Base-by-base conservation (phyloP, 495 filamentous ascomycete species). In the Penicillium arizonense region DNA sequence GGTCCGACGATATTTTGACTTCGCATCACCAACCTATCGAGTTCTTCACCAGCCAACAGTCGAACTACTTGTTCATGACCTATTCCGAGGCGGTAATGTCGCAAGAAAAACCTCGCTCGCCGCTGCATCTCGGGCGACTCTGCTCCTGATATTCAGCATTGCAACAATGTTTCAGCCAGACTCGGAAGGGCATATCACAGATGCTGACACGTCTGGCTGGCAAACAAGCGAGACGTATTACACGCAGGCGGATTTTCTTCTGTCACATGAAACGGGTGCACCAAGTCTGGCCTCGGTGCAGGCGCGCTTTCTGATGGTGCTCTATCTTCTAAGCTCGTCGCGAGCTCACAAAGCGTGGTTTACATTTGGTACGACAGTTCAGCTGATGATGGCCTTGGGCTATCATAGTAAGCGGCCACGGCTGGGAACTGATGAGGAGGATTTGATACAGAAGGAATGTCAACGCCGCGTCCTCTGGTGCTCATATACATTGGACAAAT, bases 1-100 rank as follows among this genome's bases (percentile, higher is more conserved):
- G 34, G 44, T 62, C 5, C 59, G 47, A 44, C 62, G 64, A 16
- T 70, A 70, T 43, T 70, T 70, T 35, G 67, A 70, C 8, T 70
- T 70, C 33, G 64, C 64, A 30, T 59, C 64, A 4, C 67, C 62
- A 18, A 70, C 67, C 0, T 67, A 70, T 40, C 44, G 67, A 10
- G 56, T 62, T 10, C 50, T 69, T 23, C 65, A 69, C 35, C 62
- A 64, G 35, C 59, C 58, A 2, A 62, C 63, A 2, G 49, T 66
- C 5, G 60, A 64, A 16, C 18, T 16, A 5, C 52, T 54, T 30
- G 37, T 65, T 4, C 33, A 58, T 53, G 21, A 37, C 2, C n/a
- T 62, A 9, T 64, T 59, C 26, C 14, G 44, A 42, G 10, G 33
- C 7, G 24, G 34, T 18, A 23, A 24, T 35, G 0, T 5, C 5